Evolutionary conservation across 2,329 filamentous ascomycete genomes (phyloP), one percentile per base, ranked within the genome.

Genomic region (Ophiostoma sp.): DNA sequence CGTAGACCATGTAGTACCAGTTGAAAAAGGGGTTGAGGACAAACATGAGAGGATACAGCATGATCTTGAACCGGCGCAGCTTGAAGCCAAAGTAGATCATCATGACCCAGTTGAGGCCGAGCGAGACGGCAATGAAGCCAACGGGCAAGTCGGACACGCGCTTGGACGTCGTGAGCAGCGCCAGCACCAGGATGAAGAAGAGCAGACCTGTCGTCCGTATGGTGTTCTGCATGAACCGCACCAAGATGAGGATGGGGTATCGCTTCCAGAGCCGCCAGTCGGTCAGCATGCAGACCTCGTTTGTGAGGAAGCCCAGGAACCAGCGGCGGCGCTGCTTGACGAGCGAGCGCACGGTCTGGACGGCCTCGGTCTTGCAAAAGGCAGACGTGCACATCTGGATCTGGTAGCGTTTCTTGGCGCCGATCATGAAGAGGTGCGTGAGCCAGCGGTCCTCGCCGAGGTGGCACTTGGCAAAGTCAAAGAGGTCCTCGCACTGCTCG

Each of bases 371-470:
- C 80, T 98, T 98, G 85, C 95, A 98, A 77, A 98, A 98, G 7
- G 94, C 95, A 67, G 92, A 94, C 0, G 93, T 97, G 78, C 95
- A 97, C 89, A 98, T 94, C 79, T 96, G 92, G 71, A 98, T 97
- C 78, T 98, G 95, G 77, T 96, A 96, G 55, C 91, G 86, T 77
- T 96, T 88, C 80, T 93, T 92, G 62, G 94, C 93, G 38, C 93
- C 93, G 75, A 98, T 95, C 95, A 99, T 99, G 83, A 99, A 97
- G 69, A 99, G 84, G 81, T 99, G 95, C 0, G 94, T 99, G 68
- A 98, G 84, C 93, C 94, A 98, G 71, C 94, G 86, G 78, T 99
- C 95, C 78, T 98, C 95, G 52, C 95, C 95, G 60, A 98, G 80
- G 79, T 98, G 93, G 74, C 91, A 93, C 80, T 98, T 98, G 68